Base-by-base conservation (phyloP, 2,329 filamentous ascomycete genomes). In the Alternaria metachromatica region DNA sequence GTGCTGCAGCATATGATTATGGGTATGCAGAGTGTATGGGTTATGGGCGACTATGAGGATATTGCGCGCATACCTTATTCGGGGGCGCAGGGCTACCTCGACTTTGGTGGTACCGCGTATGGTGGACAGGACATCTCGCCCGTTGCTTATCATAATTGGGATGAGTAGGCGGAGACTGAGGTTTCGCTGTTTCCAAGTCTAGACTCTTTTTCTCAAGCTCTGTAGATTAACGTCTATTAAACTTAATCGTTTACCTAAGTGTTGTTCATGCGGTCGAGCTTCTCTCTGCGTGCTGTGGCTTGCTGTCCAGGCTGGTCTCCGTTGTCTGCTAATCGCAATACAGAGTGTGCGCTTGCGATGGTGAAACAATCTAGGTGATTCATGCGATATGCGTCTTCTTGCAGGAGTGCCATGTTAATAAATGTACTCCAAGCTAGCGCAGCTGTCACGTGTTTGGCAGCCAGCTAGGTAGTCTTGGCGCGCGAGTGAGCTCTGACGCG, bases 1-100 rank as follows among this genome's bases (percentile, higher is more conserved):
- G 83, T 86, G 15, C 66, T 86, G 54, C 83, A 85, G 58, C 87
- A 89, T 72, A 87, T 87, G 82, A 77, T 87, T 18, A 88, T 88
- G 86, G 77, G 80, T 0, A 84, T 83, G 83, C 81, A 84, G 66
- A 81, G 77, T 1, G 82, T 82, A 2, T 85, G 82, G 81, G 71
- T 82, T 0, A 81, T 84, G 75, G 84, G 84, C 1, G 76, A 85
- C 37, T 77, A 75, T 10, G 69, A 76, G 2, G 72, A 84, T 33
- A 82, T 85, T 10, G 64, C 76, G 1, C 33, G 60, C 9, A 72
- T 78, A 15, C 77, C 79, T 8, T 76, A 67, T 13, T 70, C 67
- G 8, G 77, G 81, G 45, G 78, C 80, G 11, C 55, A 76, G n/a
- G 83, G 81, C 0, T 85, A 85, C 69, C 69, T 85, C 55, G 74